These are phyloP conservation scores for Aspergillus incahuasiensis DNA, from an alignment of 495 filamentous ascomycete species.

Conservation along the genomic window DNA sequence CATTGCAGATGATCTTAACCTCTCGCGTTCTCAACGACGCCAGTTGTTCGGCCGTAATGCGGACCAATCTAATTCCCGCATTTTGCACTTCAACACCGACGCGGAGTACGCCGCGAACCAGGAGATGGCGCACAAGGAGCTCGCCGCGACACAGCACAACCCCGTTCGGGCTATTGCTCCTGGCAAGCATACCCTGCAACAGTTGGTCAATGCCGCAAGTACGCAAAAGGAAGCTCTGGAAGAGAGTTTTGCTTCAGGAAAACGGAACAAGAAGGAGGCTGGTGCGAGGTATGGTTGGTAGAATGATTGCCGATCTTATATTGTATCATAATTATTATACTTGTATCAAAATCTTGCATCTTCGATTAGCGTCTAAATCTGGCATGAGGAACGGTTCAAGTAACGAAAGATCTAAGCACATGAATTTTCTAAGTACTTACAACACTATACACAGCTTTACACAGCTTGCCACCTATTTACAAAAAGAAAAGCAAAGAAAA, in stretches of 20 bases:
- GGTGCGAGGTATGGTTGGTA: conserved; percentile 81
- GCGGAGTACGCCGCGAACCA: conserved; percentile 81
- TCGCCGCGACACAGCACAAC: conserved; percentile 70
- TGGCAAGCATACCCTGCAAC: conserved; percentile 81
- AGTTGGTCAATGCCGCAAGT: conserved; percentile 76
- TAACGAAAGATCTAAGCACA: not conserved
- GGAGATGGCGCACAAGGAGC: conserved; percentile 34
- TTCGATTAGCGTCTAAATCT: not conserved
- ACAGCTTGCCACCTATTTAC: conserved; percentile 4
- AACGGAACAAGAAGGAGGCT: conserved; percentile 70
- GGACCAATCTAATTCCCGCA: conserved; percentile 33
- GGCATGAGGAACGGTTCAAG: not conserved
- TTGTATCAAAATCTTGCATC: conserved; percentile 1
- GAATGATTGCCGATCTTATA: not conserved
- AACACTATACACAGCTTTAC: not conserved
- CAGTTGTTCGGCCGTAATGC: conserved; percentile 74
- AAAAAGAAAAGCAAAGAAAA: conserved; percentile 1
- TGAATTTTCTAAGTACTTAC: not conserved
- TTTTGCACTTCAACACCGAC: conserved; percentile 82
- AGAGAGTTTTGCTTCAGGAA: conserved; percentile 76
- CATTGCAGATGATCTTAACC: conserved; percentile 68
- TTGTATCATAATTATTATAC: not conserved
- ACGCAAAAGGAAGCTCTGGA: conserved; percentile 79
- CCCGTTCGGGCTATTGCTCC: conserved; percentile 80
- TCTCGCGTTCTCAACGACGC: conserved; percentile 66